These are phyloP conservation scores for Tetrapisispora nanseiensis DNA, from an alignment of 805 yeast species.

Conservation along the genomic window DNA sequence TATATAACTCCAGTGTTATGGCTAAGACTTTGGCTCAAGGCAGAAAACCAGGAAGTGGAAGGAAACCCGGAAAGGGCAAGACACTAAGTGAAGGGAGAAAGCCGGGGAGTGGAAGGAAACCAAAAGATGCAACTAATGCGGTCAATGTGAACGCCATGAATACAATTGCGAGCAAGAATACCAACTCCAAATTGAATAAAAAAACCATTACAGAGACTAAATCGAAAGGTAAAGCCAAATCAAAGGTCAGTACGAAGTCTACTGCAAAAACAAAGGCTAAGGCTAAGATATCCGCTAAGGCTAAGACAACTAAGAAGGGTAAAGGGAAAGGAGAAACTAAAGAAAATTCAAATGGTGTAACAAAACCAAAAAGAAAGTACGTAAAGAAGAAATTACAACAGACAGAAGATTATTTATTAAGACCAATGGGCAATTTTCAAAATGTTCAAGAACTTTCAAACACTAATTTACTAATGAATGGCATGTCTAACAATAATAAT, in stretches of 20 bases:
- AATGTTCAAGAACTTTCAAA: not conserved
- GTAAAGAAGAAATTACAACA: not conserved
- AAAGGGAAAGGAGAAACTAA: too few species aligned
- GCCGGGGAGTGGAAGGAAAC: constrained; percentile 28
- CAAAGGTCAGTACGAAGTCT: not conserved
- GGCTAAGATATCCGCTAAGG: too few species aligned
- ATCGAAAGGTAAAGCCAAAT: not conserved
- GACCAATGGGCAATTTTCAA: not conserved
- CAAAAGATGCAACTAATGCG: constrained; percentile 1
- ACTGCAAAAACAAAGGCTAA: not conserved
- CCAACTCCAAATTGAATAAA: too few species aligned
- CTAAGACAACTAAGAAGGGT: not conserved
- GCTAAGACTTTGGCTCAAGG: constrained; percentile 30
- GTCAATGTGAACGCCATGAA: not conserved
- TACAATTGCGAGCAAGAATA: not conserved
- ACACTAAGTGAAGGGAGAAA: constrained; percentile 28
- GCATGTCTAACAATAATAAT: not conserved
- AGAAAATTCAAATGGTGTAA: not conserved
- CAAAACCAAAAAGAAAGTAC: not conserved
- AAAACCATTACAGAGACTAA: not conserved
- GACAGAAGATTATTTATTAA: not conserved
- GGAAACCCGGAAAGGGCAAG: constrained; percentile 29
- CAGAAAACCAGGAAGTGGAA: constrained; percentile 29
- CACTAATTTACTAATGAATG: not conserved
- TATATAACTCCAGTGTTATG: constrained; percentile 9